phyloP scores from a whole-genome alignment of 2,329 filamentous ascomycete genomes.

The Paramyrothecium roridum region DNA sequence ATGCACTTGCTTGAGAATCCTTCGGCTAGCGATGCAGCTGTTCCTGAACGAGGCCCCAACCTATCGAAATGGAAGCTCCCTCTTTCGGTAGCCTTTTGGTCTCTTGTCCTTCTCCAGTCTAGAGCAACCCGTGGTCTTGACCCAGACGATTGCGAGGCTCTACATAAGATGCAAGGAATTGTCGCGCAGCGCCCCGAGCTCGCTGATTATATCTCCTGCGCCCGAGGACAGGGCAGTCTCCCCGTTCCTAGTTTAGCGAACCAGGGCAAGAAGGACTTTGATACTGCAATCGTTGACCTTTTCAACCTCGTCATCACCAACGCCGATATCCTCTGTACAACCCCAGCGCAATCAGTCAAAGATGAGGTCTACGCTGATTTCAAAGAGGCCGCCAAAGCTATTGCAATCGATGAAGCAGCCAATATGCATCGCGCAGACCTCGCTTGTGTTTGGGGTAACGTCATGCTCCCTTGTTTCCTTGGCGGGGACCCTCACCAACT shows the following conservation, averaged over 20 bases:
- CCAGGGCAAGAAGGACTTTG: not conserved
- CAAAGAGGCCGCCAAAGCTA: not conserved
- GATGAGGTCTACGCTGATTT: not conserved
- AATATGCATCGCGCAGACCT: constrained; percentile 13
- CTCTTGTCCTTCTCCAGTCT: constrained; percentile 6
- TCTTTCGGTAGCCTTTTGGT: constrained; percentile 10
- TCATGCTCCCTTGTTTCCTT: constrained; percentile 12
- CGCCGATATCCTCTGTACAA: constrained; percentile 10
- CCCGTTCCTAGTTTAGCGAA: too few relatives aligned
- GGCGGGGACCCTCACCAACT: constrained; percentile 14
- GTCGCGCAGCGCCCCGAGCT: not conserved
- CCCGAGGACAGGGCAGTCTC: not conserved
- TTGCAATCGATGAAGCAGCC: constrained; percentile 18
- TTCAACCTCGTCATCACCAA: not conserved
- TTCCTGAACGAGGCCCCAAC: not conserved
- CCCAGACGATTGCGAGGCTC: constrained; percentile 1
- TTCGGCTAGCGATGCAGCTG: not conserved
- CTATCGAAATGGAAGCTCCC: constrained; percentile 9
- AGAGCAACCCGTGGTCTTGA: not conserved
- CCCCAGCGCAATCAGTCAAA: not conserved
- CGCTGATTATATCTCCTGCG: constrained; percentile 1
- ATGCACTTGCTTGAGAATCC: not conserved
- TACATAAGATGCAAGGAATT: constrained; percentile 2
- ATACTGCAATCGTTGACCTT: not conserved
- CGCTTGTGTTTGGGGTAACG: constrained; percentile 16